Conservation (phyloP, 129 eudicot species). For the Cynara cardunculus region DNA sequence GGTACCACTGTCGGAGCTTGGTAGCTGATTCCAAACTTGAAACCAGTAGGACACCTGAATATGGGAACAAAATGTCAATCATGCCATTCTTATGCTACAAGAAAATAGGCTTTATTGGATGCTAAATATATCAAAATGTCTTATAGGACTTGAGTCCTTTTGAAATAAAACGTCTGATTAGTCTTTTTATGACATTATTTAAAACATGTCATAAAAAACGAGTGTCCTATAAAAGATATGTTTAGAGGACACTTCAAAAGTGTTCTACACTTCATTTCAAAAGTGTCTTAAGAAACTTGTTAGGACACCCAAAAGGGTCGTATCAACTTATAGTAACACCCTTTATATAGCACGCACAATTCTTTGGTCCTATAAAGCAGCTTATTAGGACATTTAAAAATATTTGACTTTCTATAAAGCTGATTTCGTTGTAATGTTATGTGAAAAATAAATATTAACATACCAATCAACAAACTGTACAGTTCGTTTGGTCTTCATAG, state of each 20-base stretch:
- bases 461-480: slow-evolving; percentile 93
- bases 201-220: background rate
- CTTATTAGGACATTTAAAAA: background rate
- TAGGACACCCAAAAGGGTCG: background rate
- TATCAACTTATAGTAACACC: background rate
- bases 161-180: background rate
- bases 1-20: slow-evolving; percentile 84
- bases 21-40: slow-evolving; percentile 82
- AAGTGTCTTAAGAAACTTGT: background rate
- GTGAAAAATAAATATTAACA: slow-evolving; percentile 9
- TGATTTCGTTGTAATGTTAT: background rate
- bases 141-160: too few relatives aligned
- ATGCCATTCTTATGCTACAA: background rate
- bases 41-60: slow-evolving; percentile 82
- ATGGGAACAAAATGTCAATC: background rate
- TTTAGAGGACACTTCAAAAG: background rate
- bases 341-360: too few relatives aligned
- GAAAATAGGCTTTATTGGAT: background rate
- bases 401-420: background rate
- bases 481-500: slow-evolving; percentile 66
- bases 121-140: background rate
- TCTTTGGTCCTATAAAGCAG: background rate
- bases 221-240: too few relatives aligned
- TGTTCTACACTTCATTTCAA: background rate
- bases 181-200: background rate